Conservation (phyloP, 257 asterid genomes). For the Capsicum rhomboideum region DNA sequence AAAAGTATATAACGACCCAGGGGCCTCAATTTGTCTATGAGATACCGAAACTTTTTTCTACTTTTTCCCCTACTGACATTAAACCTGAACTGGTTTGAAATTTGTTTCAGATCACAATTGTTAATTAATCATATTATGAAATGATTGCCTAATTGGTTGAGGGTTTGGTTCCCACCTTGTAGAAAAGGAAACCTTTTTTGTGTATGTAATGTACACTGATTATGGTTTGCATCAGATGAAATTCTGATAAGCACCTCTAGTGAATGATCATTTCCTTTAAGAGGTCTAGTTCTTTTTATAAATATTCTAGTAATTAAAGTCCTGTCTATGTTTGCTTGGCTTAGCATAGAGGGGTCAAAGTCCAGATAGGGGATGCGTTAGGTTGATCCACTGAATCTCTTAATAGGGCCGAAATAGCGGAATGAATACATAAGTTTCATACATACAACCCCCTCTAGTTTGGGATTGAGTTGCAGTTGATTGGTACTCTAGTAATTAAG, state of each 20-base stretch:
- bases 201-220: neutral
- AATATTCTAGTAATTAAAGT: neutral
- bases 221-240: neutral
- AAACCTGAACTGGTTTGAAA: too few relatives aligned
- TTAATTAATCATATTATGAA: too few relatives aligned
- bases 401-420: neutral
- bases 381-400: neutral
- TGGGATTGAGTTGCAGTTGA: neutral
- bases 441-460: neutral
- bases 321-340: neutral
- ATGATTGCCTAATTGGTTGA: too few relatives aligned
- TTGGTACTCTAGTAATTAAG: neutral
- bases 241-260: neutral
- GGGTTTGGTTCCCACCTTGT: neutral
- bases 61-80: too few relatives aligned
- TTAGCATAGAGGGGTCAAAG: neutral
- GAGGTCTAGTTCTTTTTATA: neutral
- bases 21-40: neutral
- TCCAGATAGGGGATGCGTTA: neutral
- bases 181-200: neutral
- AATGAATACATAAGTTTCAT: neutral
- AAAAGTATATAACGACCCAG: neutral
- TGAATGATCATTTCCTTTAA: neutral
- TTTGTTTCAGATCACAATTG: too few relatives aligned
- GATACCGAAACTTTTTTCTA: neutral